Base-by-base conservation (phyloP, 176 grass and related monocot species). In the Cenchrus purpureus region DNA sequence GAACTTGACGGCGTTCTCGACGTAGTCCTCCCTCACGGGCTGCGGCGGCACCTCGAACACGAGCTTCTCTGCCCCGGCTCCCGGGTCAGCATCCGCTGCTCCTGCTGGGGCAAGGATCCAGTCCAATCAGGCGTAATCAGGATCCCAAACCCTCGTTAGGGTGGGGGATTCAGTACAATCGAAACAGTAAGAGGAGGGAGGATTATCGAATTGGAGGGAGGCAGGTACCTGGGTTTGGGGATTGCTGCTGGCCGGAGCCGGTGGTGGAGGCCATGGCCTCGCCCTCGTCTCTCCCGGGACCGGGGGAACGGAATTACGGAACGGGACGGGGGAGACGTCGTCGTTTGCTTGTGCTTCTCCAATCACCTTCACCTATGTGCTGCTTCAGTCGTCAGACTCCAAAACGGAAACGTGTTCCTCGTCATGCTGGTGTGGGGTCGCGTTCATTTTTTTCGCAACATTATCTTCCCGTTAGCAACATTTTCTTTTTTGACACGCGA, bases 1-100 rank as follows among this genome's bases (percentile, higher is more conserved):
- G 83, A 98, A 98, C 78, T 91, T 98, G 83, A 98, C 89, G 60
- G 97, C 93, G 87, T 98, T 98, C 89, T 79, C 44, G 73, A 98
- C 90, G 78, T 95, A 92, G 40, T 98, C 97, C 88, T 95, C 93
- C 80, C 97, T 90, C 57, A 94, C 75, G 64, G 91, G 86, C 81
- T 85, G 54, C 73, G 87, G 65, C 60, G 88, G 37, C 16, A 86
- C 63, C 19, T 87, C 87, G 44, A 90, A 88, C 8, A 80, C 65
- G 84, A 76, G 49, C 73, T 94, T 74, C 25, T 72, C 42, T 64
- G 2, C 87, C 10, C 52, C 76, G 28, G 19, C 31, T 11, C 20
- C 82, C 10, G 71, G 71, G 71, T 22, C 61, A 15, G 17, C 70
- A 44, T 82, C 71, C 11, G 66, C 53, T 11, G 79, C 34, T 2